These are phyloP conservation scores for Keithomyces neogunnii DNA, from an alignment of 2,329 filamentous ascomycete genomes.

Conservation along the genomic window DNA sequence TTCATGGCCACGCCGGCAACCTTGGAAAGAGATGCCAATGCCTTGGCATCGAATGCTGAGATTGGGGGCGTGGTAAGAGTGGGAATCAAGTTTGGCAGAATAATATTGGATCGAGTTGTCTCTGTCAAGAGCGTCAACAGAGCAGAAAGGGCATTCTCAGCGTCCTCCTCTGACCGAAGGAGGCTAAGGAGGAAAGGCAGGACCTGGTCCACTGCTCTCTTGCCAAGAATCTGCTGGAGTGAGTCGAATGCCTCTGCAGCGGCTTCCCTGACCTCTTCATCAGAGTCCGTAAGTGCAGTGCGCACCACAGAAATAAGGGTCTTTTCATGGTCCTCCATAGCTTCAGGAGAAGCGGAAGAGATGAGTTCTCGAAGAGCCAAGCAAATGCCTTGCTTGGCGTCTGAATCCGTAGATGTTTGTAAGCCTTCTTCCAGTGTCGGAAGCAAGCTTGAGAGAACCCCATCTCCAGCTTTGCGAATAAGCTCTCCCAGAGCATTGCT, in stretches of 20 bases:
- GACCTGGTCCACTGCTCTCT: conserved; percentile 90
- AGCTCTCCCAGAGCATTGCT: conserved; percentile 94
- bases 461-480: conserved; percentile 93
- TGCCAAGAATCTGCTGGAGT: conserved; percentile 86
- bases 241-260: conserved; percentile 97
- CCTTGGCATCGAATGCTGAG: conserved; percentile 88
- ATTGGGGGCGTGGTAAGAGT: conserved; percentile 87
- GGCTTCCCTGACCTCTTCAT: conserved; percentile 85
- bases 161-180: conserved; percentile 76
- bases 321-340: conserved; percentile 90
- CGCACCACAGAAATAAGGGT: conserved; percentile 90
- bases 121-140: conserved; percentile 92
- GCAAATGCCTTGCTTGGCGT: conserved; percentile 95
- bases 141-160: conserved; percentile 85
- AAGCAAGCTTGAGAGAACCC: conserved; percentile 77
- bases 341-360: conserved; percentile 76
- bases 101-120: conserved; percentile 87
- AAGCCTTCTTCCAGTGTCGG: conserved; percentile 90
- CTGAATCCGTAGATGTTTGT: conserved; percentile 77
- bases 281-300: conserved; percentile 81
- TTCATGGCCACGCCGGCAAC: conserved; percentile 90
- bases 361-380: conserved; percentile 93
- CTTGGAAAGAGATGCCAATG: conserved; percentile 83
- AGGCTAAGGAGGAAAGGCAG: conserved; percentile 85
- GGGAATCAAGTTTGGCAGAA: conserved; percentile 90